Evolutionary conservation across 176 grass and related monocot species (phyloP).

Genomic region (Carex pumila): DNA sequence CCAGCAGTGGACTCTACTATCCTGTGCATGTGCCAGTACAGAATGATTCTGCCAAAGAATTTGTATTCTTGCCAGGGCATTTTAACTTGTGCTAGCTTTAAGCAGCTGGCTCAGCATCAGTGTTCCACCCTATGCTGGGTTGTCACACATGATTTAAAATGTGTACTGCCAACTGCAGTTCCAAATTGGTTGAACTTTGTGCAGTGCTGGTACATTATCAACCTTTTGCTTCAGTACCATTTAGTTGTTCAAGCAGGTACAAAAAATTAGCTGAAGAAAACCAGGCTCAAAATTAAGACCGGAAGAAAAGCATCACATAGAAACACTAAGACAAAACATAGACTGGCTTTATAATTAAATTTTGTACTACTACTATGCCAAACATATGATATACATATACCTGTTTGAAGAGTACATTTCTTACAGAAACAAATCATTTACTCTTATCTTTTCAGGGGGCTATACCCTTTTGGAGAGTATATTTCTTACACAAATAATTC

Average conservation of each 20-base stretch:
- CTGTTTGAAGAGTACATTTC: slow-evolving; percentile 66
- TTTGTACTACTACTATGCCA: slow-evolving; percentile 25
- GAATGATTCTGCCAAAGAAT: neutral
- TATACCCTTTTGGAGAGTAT: slow-evolving; percentile 75
- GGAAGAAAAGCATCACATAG: neutral
- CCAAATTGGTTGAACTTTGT: neutral
- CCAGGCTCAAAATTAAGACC: neutral
- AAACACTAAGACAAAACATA: neutral
- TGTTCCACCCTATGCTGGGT: neutral
- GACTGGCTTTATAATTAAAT: neutral
- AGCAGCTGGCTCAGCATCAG: neutral
- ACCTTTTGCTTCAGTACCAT: neutral
- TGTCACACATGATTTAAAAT: neutral
- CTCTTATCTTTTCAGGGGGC: slow-evolving; percentile 40
- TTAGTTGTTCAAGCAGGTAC: neutral
- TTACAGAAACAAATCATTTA: slow-evolving; percentile 64
- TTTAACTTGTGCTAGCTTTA: neutral
- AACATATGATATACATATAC: slow-evolving; percentile 45
- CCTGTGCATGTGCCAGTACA: neutral
- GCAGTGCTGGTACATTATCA: neutral
- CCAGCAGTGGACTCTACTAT: neutral
- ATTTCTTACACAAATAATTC: slow-evolving; percentile 76
- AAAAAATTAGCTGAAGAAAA: neutral
- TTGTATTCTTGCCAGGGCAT: neutral
- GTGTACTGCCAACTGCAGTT: neutral